phyloP scores from a whole-genome alignment of 495 filamentous ascomycete genomes.

The Extremus antarcticus region DNA sequence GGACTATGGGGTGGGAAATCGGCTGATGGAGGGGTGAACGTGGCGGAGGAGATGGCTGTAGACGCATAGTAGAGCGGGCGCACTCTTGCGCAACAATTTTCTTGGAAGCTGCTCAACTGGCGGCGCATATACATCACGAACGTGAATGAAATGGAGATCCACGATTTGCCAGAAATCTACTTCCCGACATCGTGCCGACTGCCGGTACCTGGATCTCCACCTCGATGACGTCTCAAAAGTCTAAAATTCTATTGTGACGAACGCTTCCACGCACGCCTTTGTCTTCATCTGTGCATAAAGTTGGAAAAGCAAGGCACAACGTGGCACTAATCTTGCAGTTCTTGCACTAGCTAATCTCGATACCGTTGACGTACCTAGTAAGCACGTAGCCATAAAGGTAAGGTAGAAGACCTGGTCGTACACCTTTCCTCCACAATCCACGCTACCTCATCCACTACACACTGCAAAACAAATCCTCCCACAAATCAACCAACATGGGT shows the following conservation, averaged over 20 bases:
- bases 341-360: neutral
- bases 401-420: no score
- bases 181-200: no score
- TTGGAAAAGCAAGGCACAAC: neutral
- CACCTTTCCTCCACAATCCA: neutral
- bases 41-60: slow-evolving; percentile 3
- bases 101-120: no score
- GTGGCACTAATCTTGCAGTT: neutral
- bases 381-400: no score
- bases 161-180: no score
- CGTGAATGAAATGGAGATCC: no score
- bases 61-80: neutral
- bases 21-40: slow-evolving; percentile 24
- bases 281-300: neutral
- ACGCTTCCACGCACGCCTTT: neutral
- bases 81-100: neutral
- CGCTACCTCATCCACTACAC: neutral
- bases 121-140: no score
- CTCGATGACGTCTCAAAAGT: no score
- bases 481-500: neutral
- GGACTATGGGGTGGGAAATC: slow-evolving; percentile 70
- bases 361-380: neutral
- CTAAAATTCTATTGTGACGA: no score
- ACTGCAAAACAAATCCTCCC: neutral
- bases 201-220: no score